Evolutionary conservation across 805 yeast species (phyloP).

Genomic region (Metschnikowia matae): DNA sequence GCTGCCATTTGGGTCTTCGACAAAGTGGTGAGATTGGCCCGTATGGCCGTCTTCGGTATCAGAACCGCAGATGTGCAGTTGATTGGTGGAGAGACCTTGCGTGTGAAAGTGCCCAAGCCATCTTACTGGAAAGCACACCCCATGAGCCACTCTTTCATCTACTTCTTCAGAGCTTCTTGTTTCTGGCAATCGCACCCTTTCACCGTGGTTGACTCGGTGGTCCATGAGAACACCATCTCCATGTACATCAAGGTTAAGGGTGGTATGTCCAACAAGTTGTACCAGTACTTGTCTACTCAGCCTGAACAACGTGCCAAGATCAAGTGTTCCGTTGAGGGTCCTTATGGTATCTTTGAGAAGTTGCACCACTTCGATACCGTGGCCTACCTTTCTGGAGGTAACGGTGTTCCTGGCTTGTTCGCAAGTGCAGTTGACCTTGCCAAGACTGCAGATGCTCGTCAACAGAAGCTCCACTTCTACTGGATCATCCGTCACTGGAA

Average conservation of each 20-base stretch:
- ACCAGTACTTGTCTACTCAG: slow-evolving; percentile 23
- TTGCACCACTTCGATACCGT: slow-evolving; percentile 45
- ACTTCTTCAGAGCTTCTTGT: slow-evolving; percentile 47
- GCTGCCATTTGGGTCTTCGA: slow-evolving; percentile 41
- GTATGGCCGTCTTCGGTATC: slow-evolving; percentile 34
- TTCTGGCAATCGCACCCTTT: slow-evolving; percentile 79
- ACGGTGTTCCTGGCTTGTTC: slow-evolving; percentile 57
- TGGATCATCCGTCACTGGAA: slow-evolving; percentile 41
- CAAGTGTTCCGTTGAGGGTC: slow-evolving; percentile 54
- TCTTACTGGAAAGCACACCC: slow-evolving; percentile 46
- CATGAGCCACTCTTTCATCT: slow-evolving; percentile 54
- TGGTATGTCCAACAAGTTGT: slow-evolving; percentile 51
- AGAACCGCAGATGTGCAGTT: slow-evolving; percentile 34
- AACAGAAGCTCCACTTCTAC: slow-evolving; percentile 23
- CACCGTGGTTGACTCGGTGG: slow-evolving; percentile 46
- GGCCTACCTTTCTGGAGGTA: slow-evolving; percentile 59
- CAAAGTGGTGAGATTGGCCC: slow-evolving; percentile 32
- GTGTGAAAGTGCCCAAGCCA: slow-evolving; percentile 47
- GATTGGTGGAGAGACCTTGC: slow-evolving; percentile 45
- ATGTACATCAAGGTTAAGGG: slow-evolving; percentile 49
- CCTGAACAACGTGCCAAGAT: slow-evolving; percentile 33
- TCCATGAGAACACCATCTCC: slow-evolving; percentile 37
- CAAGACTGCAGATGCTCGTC: slow-evolving; percentile 5
- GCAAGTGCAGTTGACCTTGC: slow-evolving; percentile 37
- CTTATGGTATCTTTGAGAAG: slow-evolving; percentile 51